phyloP scores from a whole-genome alignment of 2,329 filamentous ascomycete species.

The Fusarium citri region DNA sequence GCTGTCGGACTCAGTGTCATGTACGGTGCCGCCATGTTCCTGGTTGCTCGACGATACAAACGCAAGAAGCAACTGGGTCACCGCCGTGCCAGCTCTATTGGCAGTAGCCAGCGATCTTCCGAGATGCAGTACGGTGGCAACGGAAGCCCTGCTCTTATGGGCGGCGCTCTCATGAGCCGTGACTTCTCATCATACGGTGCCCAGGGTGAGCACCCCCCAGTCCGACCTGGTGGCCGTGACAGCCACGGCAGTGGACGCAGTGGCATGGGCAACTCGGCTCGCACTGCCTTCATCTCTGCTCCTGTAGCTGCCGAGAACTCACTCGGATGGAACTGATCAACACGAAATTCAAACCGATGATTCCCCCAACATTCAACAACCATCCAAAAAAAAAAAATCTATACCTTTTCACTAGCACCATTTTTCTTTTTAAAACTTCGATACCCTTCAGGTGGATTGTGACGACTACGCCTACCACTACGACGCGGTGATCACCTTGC shows the following conservation, averaged over 20 bases:
- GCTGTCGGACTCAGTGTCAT: conserved; percentile 82
- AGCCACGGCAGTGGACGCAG: conserved; percentile 75
- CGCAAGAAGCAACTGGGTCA: conserved; percentile 82
- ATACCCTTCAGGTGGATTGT: conserved; percentile 51
- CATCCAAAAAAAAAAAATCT: conserved; percentile 26
- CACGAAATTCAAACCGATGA: conserved; percentile 21
- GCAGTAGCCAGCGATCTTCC: conserved; percentile 58
- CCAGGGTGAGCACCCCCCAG: conserved; percentile 40
- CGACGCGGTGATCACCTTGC: conserved; percentile 33
- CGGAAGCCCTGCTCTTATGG: conserved; percentile 74
- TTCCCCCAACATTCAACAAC: conserved; percentile 25
- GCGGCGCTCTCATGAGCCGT: conserved; percentile 71
- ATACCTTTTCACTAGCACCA: conserved; percentile 39
- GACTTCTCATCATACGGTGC: conserved; percentile 68
- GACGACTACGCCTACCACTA: conserved; percentile 40
- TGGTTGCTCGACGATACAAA: conserved; percentile 90
- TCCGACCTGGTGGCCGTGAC: conserved; percentile 57
- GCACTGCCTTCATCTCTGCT: conserved; percentile 80
- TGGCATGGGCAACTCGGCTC: conserved; percentile 64
- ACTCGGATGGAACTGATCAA: conserved; percentile 86
- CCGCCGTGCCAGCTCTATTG: conserved; percentile 80
- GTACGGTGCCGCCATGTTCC: conserved; percentile 96
- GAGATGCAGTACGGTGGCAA: conserved; percentile 64
- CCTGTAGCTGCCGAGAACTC: conserved; percentile 95
- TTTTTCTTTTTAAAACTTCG: conserved; percentile 48